Evolutionary conservation across 257 asterid genomes (phyloP), one percentile per base, ranked within the genome.

Genomic region (Cynanchum wilfordii): DNA sequence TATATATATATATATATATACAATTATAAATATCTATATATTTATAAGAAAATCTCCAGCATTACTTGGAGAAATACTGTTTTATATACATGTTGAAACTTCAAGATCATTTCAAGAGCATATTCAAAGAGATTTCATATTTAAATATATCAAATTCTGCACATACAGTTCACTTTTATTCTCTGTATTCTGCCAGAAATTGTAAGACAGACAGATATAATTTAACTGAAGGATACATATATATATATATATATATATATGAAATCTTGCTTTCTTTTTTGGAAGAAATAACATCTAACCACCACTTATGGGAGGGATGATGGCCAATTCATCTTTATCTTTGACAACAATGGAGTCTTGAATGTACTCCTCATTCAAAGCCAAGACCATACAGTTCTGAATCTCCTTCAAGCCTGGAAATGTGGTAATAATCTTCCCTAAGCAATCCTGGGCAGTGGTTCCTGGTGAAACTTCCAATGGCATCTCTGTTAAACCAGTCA

Each of bases 271-370:
- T 52, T 38, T 5, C 47, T 40, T 20, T 47, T 5, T 7, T 30
- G 54, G 51, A 69, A 69, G 47, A 19, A 19, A 33, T 0, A 33
- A 20, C 0, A 27, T 20, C 79, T 94, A 91, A 4, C 98, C 97
- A 59, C 97, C 97, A 73, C 97, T 94, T 75, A 89, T 94, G 69
- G 97, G 98, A 77, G 97, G 97, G 78, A 94, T 94, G 77, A 94
- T 91, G 29, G 97, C 99, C 79, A 94, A 79, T 79, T 88, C 97
- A 79, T 94, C 99, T 73, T 87, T 76, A 74, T 91, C 89, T 74
- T 88, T 85, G 56, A 91, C 93, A 70, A 82, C 76, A 20, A 87
- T 78, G 36, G 96, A 82, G 57, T 87, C 96, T 1, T 79, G 73
- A 27, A 88, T 76, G 81, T 91, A 94, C 78, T 94, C 97, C 82